Evolutionary conservation across 73 alveolate species (phyloP).

Genomic region (Breviolum minutum): DNA sequence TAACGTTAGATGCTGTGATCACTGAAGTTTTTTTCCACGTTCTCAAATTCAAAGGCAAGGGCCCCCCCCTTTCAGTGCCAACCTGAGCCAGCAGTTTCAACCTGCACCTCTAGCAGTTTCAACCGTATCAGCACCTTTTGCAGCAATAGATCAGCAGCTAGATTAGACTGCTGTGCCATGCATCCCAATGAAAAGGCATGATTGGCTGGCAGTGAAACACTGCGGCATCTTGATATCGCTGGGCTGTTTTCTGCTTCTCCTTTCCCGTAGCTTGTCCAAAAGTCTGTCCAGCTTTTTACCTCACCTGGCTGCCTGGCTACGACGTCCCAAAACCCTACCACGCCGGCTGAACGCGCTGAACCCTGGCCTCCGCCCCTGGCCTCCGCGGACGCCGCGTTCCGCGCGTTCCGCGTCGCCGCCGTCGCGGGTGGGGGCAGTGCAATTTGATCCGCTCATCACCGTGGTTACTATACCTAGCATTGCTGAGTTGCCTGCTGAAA

Average conservation of each 20-base stretch:
- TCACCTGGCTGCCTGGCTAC: not conserved
- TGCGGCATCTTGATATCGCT: slow-evolving; percentile 9
- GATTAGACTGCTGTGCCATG: not conserved
- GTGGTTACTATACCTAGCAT: not conserved
- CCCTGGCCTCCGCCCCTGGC: not conserved
- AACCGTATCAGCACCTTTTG: not conserved
- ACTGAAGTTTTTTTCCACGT: too few relatives aligned
- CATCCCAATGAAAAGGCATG: not conserved
- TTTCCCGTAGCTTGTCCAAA: not conserved
- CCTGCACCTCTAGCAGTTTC: too few relatives aligned
- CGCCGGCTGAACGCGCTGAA: too few relatives aligned
- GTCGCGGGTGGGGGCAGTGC: not conserved
- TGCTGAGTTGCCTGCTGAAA: not conserved
- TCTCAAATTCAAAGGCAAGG: not conserved
- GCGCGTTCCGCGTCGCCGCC: not conserved
- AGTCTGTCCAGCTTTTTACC: not conserved
- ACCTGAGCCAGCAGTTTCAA: not conserved
- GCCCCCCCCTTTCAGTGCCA: too few relatives aligned
- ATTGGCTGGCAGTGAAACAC: not conserved
- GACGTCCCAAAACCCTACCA: too few relatives aligned
- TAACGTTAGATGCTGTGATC: too few relatives aligned
- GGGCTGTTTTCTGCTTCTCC: not conserved
- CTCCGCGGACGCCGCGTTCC: not conserved
- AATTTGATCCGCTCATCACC: not conserved
- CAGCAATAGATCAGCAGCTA: not conserved